These are phyloP conservation scores for grape (Vitis vinifera) DNA, from an alignment of 164 flowering plant species.

Conservation along the genomic window DNA sequence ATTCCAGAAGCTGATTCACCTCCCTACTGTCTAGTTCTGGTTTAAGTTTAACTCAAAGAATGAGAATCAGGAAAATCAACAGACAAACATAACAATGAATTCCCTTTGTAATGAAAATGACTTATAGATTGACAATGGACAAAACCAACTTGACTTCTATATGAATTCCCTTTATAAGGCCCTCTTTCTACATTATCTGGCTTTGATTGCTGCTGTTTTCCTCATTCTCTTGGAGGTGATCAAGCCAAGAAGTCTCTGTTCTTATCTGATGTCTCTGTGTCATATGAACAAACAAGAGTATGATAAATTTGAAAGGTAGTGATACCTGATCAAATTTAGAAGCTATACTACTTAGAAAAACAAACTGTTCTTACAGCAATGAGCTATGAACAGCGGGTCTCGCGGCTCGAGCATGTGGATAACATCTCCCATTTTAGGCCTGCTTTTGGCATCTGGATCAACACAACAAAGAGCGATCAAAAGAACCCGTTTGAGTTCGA, in stretches of 20 bases:
- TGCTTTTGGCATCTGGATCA: slow-evolving; percentile 31
- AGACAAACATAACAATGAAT: too few relatives aligned
- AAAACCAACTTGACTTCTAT: too few relatives aligned
- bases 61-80: too few relatives aligned
- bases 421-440: slow-evolving; percentile 42
- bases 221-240: slow-evolving; percentile 1
- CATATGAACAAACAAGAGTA: background rate
- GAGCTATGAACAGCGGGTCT: slow-evolving; percentile 24
- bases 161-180: too few relatives aligned
- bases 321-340: background rate
- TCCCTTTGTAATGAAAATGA: too few relatives aligned
- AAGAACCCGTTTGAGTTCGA: slow-evolving; percentile 39
- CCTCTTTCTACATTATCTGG: too few relatives aligned
- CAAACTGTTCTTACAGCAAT: slow-evolving; percentile 21
- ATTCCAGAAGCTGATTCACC: too few relatives aligned
- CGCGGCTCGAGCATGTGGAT: slow-evolving; percentile 38
- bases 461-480: slow-evolving; percentile 46
- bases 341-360: background rate
- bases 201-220: background rate
- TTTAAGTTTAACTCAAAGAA: too few relatives aligned
- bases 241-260: background rate
- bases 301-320: background rate
- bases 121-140: too few relatives aligned
- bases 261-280: background rate
- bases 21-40: too few relatives aligned